Evolutionary conservation across 140 eudicot genomes (phyloP), one percentile per base, ranked within the genome.

Genomic region (Bidens hawaiensis): DNA sequence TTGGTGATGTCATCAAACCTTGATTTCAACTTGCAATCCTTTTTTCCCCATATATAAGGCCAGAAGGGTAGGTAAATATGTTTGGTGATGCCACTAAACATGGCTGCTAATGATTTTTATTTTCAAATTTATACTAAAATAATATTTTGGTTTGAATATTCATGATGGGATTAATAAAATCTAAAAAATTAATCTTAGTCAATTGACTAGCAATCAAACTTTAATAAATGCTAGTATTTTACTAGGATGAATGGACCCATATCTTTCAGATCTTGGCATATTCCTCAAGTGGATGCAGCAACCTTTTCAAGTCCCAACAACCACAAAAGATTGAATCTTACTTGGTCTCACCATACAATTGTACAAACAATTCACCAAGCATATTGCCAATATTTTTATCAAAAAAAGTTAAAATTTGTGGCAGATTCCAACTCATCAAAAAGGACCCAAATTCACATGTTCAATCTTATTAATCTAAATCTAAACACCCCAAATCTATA

Each of bases 241-340:
- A 64, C 14, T 51, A 14, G n/a, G 22, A 51, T 51, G 19, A 68
- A 17, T 14, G 70, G 75, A 41, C 70, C 61, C 50, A 27, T 24
- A 22, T 18, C 54, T 56, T 45, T 52, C n/a, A 59, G 46, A 50
- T 34, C 41, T 75, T 68, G 47, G 30, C 34, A 40, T 31, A 19
- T 68, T 51, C n/a, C 50, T 50, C 56, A 76, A 47, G 63, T 61
- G 55, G 76, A 42, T 25, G 69, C 77, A 70, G 75, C 69, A 45
- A 40, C 69, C 52, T 21, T 45, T 62, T 36, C 7, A 41, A 38
- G 36, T 30, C 71, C 71, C 75, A 79, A 47, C 76, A 70, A 80
- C 73, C 78, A 75, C 73, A 60, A 62, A 60, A 40, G 23, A 27
- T 6, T 18, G 16, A 42, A 21, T 45, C 47, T 19, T 57, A 41